Conservation (phyloP, 2,329 filamentous ascomycete species). For the Fusarium nurragi region DNA sequence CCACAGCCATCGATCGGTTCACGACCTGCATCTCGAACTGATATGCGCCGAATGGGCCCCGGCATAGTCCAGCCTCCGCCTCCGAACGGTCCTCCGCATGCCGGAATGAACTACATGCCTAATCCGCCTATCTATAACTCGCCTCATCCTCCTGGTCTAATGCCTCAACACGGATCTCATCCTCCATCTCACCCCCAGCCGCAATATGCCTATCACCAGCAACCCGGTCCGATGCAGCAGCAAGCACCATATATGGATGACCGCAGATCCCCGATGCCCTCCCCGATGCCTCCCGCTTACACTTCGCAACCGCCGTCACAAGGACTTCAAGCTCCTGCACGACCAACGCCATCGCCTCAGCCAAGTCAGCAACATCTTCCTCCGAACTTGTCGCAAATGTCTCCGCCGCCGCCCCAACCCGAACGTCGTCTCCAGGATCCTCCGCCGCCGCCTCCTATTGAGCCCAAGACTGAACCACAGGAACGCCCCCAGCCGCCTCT, state of each 20-base stretch:
- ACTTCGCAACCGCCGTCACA: constrained; percentile 66
- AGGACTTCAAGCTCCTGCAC: constrained; percentile 56
- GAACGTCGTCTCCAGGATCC: constrained; percentile 60
- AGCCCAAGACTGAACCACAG: constrained; percentile 59
- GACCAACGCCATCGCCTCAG: constrained; percentile 68
- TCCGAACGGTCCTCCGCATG: constrained; percentile 64
- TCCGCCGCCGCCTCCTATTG: constrained; percentile 62
- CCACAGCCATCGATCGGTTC: constrained; percentile 81
- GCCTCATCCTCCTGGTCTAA: constrained; percentile 46
- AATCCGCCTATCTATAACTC: constrained; percentile 86
- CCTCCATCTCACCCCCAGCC: constrained; percentile 8
- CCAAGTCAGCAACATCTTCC: constrained; percentile 62
- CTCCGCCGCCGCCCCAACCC: constrained; percentile 62
- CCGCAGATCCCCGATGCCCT: constrained; percentile 58
- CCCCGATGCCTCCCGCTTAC: constrained; percentile 75
- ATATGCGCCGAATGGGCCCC: constrained; percentile 77
- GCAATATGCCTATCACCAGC: constrained; percentile 39
- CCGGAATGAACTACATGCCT: constrained; percentile 82
- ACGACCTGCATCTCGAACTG: constrained; percentile 76
- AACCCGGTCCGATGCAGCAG: constrained; percentile 54
- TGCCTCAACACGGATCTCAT: constrained; percentile 34
- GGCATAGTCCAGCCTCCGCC: constrained; percentile 70
- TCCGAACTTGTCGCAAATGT: constrained; percentile 59
- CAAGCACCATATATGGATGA: constrained; percentile 77
- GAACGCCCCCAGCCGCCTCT: constrained; percentile 58